Evolutionary conservation across 495 filamentous ascomycete species (phyloP).

Genomic region (Daldinia caldariorum): DNA sequence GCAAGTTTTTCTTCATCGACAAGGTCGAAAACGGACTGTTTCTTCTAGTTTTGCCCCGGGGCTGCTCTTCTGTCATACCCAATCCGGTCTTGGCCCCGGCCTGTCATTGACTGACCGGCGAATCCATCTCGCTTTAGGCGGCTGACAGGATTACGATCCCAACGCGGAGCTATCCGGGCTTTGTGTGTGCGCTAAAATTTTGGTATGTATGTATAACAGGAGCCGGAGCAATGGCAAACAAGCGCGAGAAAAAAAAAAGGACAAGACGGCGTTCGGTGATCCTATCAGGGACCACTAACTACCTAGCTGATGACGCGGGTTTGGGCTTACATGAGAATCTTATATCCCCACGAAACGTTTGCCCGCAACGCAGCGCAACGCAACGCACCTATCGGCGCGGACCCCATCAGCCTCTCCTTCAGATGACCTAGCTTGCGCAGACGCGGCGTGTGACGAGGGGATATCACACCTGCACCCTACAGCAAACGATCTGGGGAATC

Average conservation of each 20-base stretch:
- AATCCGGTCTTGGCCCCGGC: constrained; percentile 20
- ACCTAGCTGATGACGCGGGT: constrained; percentile 15
- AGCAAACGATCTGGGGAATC: not conserved
- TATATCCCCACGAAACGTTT: constrained; percentile 9
- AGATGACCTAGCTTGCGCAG: constrained; percentile 7
- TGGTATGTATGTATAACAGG: not conserved
- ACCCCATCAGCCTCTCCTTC: not conserved
- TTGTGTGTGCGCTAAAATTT: not conserved
- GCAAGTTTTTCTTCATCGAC: not conserved
- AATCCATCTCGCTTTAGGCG: constrained; percentile 17
- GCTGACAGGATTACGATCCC: constrained; percentile 37
- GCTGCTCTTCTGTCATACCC: constrained; percentile 6
- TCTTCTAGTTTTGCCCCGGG: not conserved
- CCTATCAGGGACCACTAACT: not conserved
- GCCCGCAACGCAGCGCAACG: too few species aligned
- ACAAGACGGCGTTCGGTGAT: not conserved
- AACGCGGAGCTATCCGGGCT: not conserved
- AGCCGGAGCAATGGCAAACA: not conserved
- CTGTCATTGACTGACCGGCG: constrained; percentile 26
- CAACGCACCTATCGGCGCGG: not conserved
- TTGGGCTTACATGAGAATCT: constrained; percentile 23
- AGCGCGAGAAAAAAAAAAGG: too few species aligned
- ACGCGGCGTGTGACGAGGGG: constrained; percentile 6
- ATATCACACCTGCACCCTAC: not conserved
- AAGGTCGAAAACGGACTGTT: not conserved